Evolutionary conservation across 2,329 filamentous ascomycete genomes (phyloP).

Genomic region (Scytalidium lignicola): DNA sequence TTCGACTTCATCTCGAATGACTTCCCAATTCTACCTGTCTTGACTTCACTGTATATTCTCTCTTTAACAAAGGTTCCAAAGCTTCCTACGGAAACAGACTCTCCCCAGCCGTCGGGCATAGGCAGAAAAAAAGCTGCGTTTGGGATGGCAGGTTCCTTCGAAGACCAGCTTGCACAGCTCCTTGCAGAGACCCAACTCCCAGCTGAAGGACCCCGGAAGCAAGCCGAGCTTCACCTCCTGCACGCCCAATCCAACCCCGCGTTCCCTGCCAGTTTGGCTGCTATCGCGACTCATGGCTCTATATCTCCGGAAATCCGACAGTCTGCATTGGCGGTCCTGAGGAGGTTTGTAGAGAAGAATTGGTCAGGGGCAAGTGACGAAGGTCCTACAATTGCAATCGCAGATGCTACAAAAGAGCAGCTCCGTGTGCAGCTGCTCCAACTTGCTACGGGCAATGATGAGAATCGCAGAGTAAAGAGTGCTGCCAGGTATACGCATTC

Average conservation of each 20-base stretch:
- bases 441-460: slow-evolving; percentile 64
- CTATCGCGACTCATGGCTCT: slow-evolving; percentile 72
- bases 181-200: slow-evolving; percentile 80
- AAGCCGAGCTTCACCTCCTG: slow-evolving; percentile 60
- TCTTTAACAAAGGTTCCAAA: background rate
- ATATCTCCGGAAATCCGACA: slow-evolving; percentile 75
- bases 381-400: slow-evolving; percentile 55
- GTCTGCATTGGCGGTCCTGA: slow-evolving; percentile 72
- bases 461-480: slow-evolving; percentile 80
- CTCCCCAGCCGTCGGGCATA: background rate
- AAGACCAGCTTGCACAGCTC: slow-evolving; percentile 85
- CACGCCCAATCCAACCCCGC: slow-evolving; percentile 51
- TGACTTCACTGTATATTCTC: background rate
- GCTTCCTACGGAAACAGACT: background rate
- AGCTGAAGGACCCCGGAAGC: slow-evolving; percentile 70
- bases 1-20: background rate
- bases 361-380: slow-evolving; percentile 72
- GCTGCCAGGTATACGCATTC: slow-evolving; percentile 65
- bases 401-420: slow-evolving; percentile 67
- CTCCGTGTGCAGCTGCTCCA: slow-evolving; percentile 72
- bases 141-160: slow-evolving; percentile 54
- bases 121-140: background rate
- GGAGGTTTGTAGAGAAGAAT: slow-evolving; percentile 76
- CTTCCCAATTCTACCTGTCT: background rate
- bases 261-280: slow-evolving; percentile 74